Evolutionary conservation across 306 rosid species (phyloP), one percentile per base, ranked within the genome.

Genomic region (Acacia melanoxylon): DNA sequence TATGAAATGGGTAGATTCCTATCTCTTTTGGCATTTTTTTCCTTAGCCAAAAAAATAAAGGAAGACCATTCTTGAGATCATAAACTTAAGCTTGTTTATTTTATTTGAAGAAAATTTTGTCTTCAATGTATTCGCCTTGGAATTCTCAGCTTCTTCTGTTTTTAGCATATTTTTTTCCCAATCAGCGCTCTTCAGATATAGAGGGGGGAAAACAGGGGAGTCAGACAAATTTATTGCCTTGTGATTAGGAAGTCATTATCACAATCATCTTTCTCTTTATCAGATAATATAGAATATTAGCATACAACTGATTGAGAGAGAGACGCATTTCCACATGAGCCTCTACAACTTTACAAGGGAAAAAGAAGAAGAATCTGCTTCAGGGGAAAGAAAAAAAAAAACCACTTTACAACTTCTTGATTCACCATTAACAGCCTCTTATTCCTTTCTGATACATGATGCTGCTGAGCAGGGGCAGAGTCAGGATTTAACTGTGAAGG

Each of bases 391-490:
- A 0, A 2, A 2, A 2, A 29, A 29, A 82, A 19, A 82, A 76
- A 68, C 76, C 44, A 56, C 65, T 70, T 24, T 75, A 74, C 81
- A 79, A 77, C 20, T 82, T 61, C 70, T 56, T 73, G 77, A 84
- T 69, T 81, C 79, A 78, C 65, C 81, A 81, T 62, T 74, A 35
- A 79, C 85, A 58, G 37, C 75, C 45, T 80, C 24, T 77, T 71
- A 66, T 74, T 69, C 65, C 52, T 84, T 61, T 82, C 67, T 84
- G 79, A 82, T 44, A 79, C 79, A 67, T 35, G 72, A 67, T 69
- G 19, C 52, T 69, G 52, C 75, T 44, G 27, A 58, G 29, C 65
- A n/a, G 27, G 12, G 65, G 27, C 12, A 15, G 65, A 58, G 65
- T 22, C 6, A 56, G 62, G 25, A 19, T 19, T 20, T n/a, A 56